Evolutionary conservation across 108 stramenopile species (phyloP).

Genomic region (Seminavis robusta): DNA sequence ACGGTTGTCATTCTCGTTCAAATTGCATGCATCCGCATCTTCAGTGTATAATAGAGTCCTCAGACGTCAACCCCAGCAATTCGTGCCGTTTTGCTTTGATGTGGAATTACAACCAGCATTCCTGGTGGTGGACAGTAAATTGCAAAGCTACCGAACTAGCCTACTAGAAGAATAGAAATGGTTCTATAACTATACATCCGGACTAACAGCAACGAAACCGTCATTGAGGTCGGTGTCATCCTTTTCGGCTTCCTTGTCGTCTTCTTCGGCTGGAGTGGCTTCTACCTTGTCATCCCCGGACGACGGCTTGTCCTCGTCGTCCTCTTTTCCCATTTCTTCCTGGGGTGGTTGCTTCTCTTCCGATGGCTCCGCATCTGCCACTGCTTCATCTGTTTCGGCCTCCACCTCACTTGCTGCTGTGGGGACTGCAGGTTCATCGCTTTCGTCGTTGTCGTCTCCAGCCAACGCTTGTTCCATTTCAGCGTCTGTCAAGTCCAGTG

Average conservation of each 20-base stretch:
- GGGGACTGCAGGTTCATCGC: background rate
- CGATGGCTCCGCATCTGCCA: background rate
- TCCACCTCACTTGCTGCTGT: background rate
- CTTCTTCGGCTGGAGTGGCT: slow-evolving; percentile 1
- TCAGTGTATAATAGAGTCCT: no score
- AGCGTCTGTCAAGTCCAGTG: slow-evolving; percentile 44
- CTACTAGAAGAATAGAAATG: no score
- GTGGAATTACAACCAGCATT: no score
- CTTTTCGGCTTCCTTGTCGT: background rate
- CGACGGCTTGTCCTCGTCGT: background rate
- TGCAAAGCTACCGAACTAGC: no score
- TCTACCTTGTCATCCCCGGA: background rate
- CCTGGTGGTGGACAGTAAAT: no score
- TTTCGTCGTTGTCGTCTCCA: slow-evolving; percentile 12
- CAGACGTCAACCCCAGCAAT: no score
- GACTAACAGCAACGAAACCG: no score
- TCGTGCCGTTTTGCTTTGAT: no score
- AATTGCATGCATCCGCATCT: no score
- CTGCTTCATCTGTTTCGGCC: slow-evolving; percentile 1
- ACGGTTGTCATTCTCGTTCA: no score
- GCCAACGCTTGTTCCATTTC: slow-evolving; percentile 38
- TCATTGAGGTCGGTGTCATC: background rate
- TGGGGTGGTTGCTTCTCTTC: slow-evolving; percentile 3
- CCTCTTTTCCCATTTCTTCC: background rate
- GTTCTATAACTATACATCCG: no score